Evolutionary conservation across 1,139 yeast species (phyloP), one percentile per base, ranked within the genome.

Genomic region (Lodderomyces parapsilosis): DNA sequence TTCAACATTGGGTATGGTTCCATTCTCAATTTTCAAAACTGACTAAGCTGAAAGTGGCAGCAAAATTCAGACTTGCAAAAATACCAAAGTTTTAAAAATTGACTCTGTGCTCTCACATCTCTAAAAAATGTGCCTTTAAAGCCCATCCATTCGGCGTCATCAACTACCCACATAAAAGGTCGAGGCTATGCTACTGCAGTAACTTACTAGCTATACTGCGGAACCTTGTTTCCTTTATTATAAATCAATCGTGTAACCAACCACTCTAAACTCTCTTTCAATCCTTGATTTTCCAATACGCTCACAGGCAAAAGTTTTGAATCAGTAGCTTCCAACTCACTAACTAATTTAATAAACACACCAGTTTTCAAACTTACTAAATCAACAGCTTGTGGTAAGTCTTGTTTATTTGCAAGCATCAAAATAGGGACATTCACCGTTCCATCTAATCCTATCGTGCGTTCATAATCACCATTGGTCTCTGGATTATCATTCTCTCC

Each of bases 391-490:
- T 72, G 72, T 38, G 88, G 90, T 45, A 86, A 71, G 63, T 93
- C 99, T 67, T 90, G 97, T 62, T 93, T 93, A 63, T 93, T 93
- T 8, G 97, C 98, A 59, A 93, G 72, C 96, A 93, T 90, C 43
- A 93, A 69, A 7, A 93, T 81, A 0, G 98, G 99, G 11, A 90
- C 85, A 36, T 93, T 71, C 41, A 71, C 91, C 48, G 56, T 52
- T 7, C 53, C 58, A 40, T 51, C 54, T 10, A 28, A 11, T 4
- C 36, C 35, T 19, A 18, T 81, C 36, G 14, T 43, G 28, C 14
- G 15, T 18, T 36, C 39, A 2, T 23, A 8, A 36, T 36, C 39
- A 7, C 6, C 13, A 19, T 24, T 17, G 23, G 8, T 7, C 13
- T 30, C 33, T 9, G 27, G 30, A 31, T 39, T 86, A 22, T 76